Base-by-base conservation (phyloP, 2,329 filamentous ascomycete species). In the Bipolaris bicolor region DNA sequence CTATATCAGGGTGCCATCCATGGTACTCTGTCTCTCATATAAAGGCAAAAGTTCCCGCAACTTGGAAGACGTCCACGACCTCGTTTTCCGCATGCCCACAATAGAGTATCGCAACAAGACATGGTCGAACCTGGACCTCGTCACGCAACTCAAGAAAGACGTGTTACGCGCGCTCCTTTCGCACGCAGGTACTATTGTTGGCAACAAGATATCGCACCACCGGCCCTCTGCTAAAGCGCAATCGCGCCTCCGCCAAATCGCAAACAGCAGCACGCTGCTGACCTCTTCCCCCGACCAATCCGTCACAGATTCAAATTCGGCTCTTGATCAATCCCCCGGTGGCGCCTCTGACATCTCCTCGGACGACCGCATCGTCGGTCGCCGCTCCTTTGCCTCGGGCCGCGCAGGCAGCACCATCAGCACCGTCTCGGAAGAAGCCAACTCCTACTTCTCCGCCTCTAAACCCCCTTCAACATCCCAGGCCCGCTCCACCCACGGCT, bases 71-170 rank as follows among this genome's bases (percentile, higher is more conserved):
- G 90, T 99, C 15, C 94, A 99, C 77, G 90, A 98, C 72, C 96
- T 99, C 66, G 95, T 99, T 47, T 99, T 99, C 84, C 88, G 92
- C 33, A 86, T 99, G 78, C 95, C 95, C 3, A 90, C 90, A 2
- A 88, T 99, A 45, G 95, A 99, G 75, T 98, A 97, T 80, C 88
- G 92, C 62, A 99, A 99, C 83, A 99, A 99, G 82, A 98, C 93
- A 7, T 99, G 95, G 95, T 97, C 92, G 6, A 99, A 98, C 74
- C 84, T 99, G 6, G 95, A 99, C 71, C 86, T 99, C 9, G 93
- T 94, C 0, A 83, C 98, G 46, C 90, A 92, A 13, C 83, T 99
- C 52, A 98, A 99, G 80, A 96, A 93, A 73, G 93, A 96, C 45
- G 90, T 98, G 3, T 91, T 97, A 72, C 91, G 92, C 71, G 94